Evolutionary conservation across 208 protist species (phyloP).

Genomic region (Acanthamoeba healyi): DNA sequence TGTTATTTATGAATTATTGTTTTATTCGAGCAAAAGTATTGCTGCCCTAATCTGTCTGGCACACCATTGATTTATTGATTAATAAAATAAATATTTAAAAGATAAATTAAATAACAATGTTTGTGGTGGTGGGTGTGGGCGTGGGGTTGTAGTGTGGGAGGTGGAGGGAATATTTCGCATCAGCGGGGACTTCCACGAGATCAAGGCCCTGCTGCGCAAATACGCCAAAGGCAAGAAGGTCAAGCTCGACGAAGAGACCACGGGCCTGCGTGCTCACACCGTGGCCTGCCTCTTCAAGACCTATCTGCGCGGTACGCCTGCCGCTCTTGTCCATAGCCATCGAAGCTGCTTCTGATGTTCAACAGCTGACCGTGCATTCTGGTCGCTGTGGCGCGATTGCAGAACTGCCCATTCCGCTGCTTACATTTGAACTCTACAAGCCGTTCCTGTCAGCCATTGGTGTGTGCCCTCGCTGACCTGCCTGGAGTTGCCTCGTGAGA

Average conservation of each 20-base stretch:
- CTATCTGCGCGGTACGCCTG: constrained; percentile 29
- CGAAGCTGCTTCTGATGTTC: too few relatives aligned
- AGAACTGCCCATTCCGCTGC: constrained; percentile 46
- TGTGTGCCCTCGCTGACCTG: too few relatives aligned
- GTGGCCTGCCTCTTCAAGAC: constrained; percentile 43
- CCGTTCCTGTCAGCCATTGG: background rate
- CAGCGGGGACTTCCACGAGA: constrained; percentile 11
- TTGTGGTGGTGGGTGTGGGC: too few relatives aligned
- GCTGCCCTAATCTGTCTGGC: background rate
- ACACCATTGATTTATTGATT: too few relatives aligned
- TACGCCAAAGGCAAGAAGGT: constrained; percentile 38
- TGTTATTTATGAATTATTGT: too few relatives aligned
- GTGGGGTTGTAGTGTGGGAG: background rate
- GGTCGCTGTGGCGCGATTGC: too few relatives aligned
- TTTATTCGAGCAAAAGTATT: too few relatives aligned
- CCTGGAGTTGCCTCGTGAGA: too few relatives aligned
- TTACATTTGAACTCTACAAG: constrained; percentile 39
- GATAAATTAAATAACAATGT: too few relatives aligned
- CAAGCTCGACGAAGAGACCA: constrained; percentile 29
- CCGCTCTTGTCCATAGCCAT: too few relatives aligned
- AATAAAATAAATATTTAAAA: background rate
- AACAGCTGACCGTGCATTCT: too few relatives aligned
- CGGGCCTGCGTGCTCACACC: constrained; percentile 12
- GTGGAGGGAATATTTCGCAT: constrained; percentile 36
- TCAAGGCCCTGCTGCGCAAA: constrained; percentile 19